Evolutionary conservation across 495 filamentous ascomycete species (phyloP), one percentile per base, ranked within the genome.

Genomic region (Peziza echinospora): DNA sequence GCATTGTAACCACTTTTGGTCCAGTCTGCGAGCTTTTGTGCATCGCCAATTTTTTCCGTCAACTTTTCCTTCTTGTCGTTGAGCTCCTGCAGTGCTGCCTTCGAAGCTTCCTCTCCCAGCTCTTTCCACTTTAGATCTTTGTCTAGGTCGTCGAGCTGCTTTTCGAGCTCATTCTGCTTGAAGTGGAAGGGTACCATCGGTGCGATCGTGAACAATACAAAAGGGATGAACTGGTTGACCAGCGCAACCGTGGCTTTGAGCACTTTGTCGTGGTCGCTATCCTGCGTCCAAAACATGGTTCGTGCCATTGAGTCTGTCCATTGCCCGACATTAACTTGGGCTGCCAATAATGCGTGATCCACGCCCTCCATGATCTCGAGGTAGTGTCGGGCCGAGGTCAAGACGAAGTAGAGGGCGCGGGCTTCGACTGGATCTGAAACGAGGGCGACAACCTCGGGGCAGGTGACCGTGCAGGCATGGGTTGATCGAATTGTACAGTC

Each of bases 361-460:
- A 51, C 26, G n/a, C 41, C 50, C 2, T 54, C 22, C 16, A 55
- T 44, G 1, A 51, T 16, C 40, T 55, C 49, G 44, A 55, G 52
- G 21, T 43, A 43, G n/a, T 55, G 53, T 28, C 53, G 47, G n/a
- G 52, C 52, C n/a, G 53, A 51, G 39, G 54, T 55, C 17, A 55
- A 44, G 28, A 55, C 19, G 34, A 55, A 55, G 21, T 46, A 55
- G 16, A 55, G 21, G 5, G 43, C 44, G 21, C 48, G 47, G n/a
- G 53, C 53, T 41, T 51, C 47, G 13, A 40, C 43, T 5, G 49
- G 47, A 43, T 55, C 44, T 2, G 43, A 17, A 11, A 55, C 41
- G 2, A 8, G 26, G 13, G 16, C 30, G 11, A 55, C 23, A n/a
- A 55, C 41, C 8, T 43, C 41, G n/a, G 16, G n/a, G 21, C 41